Conservation (phyloP, 2,329 filamentous ascomycete genomes). For the Beauveria sp. region DNA sequence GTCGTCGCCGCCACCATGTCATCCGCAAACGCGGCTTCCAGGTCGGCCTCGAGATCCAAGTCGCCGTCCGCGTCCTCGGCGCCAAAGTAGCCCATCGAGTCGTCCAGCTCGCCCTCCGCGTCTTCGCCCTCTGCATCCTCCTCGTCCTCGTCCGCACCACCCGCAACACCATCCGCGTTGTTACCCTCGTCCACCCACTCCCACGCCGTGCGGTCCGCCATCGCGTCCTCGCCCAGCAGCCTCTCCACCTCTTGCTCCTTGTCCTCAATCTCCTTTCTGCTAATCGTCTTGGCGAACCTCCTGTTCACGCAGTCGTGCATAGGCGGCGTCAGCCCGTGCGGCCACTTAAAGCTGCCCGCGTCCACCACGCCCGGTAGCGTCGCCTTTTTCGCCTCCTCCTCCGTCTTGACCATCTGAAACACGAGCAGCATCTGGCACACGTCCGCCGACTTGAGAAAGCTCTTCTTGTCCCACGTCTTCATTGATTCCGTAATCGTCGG, state of each 20-base stretch:
- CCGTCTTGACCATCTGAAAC: conserved; percentile 57
- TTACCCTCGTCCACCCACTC: conserved; percentile 54
- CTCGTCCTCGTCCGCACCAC: conserved; percentile 54
- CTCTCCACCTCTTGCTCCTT: conserved; percentile 74
- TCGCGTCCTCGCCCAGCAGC: conserved; percentile 61
- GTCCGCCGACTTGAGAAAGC: conserved; percentile 83
- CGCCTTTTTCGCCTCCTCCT: conserved; percentile 56
- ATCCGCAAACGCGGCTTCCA: conserved; percentile 46
- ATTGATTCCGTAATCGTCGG: conserved; percentile 83
- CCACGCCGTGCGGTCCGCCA: conserved; percentile 51
- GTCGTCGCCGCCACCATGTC: conserved; percentile 20
- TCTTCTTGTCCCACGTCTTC: conserved; percentile 88
- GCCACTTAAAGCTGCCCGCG: conserved; percentile 58
- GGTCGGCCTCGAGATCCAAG: conserved; percentile 45
- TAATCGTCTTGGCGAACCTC: conserved; percentile 75
- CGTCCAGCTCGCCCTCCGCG: conserved; percentile 39
- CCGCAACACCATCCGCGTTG: conserved; percentile 33
- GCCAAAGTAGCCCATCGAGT: conserved; percentile 33
- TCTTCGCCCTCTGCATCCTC: conserved; percentile 43
- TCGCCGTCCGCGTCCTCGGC: conserved; percentile 30
- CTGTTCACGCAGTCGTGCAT: conserved; percentile 80
- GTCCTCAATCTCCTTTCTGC: conserved; percentile 75
- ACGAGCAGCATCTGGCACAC: conserved; percentile 85
- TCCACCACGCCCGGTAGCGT: conserved; percentile 68
- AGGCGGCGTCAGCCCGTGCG: conserved; percentile 80